Conservation (phyloP, 192 early-diverging fungal species). For the Coemansia javaensis region DNA sequence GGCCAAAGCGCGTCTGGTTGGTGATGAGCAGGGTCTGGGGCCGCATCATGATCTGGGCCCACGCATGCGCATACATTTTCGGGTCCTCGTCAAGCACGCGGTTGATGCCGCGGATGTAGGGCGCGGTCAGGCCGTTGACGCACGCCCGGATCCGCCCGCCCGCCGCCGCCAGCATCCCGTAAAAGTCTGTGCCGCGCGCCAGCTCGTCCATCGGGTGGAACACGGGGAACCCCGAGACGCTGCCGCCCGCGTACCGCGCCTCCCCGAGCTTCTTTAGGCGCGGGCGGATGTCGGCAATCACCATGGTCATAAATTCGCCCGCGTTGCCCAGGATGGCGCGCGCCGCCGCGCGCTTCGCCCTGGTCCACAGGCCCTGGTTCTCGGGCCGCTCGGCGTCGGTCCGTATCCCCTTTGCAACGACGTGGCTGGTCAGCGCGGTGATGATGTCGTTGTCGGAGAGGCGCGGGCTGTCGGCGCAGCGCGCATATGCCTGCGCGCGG, state of each 20-base stretch:
- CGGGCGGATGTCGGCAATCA: slow-evolving; percentile 9
- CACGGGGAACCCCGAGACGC: slow-evolving; percentile 4
- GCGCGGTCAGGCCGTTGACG: background rate
- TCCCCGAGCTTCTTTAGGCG: slow-evolving; percentile 1
- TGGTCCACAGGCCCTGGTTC: background rate
- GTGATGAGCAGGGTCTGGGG: slow-evolving; percentile 4
- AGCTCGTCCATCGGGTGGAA: background rate
- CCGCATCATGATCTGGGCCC: slow-evolving; percentile 1
- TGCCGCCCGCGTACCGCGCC: slow-evolving; percentile 5
- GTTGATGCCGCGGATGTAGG: slow-evolving; percentile 3
- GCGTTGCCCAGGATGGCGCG: background rate
- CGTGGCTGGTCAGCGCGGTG: slow-evolving; percentile 6
- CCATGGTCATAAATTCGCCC: slow-evolving; percentile 1
- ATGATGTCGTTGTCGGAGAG: slow-evolving; percentile 23
- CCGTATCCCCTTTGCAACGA: slow-evolving; percentile 1
- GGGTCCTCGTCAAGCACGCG: background rate
- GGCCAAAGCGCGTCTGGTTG: slow-evolving; percentile 17
- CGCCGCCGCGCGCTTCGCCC: background rate
- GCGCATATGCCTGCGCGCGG: background rate
- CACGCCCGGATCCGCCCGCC: background rate
- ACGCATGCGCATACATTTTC: slow-evolving; percentile 1
- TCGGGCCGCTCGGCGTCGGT: background rate
- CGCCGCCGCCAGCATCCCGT: background rate
- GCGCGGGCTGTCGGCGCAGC: background rate
- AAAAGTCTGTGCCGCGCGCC: background rate